Evolutionary conservation across 2,329 filamentous ascomycete genomes (phyloP).

Genomic region (Penicillium decumbens): DNA sequence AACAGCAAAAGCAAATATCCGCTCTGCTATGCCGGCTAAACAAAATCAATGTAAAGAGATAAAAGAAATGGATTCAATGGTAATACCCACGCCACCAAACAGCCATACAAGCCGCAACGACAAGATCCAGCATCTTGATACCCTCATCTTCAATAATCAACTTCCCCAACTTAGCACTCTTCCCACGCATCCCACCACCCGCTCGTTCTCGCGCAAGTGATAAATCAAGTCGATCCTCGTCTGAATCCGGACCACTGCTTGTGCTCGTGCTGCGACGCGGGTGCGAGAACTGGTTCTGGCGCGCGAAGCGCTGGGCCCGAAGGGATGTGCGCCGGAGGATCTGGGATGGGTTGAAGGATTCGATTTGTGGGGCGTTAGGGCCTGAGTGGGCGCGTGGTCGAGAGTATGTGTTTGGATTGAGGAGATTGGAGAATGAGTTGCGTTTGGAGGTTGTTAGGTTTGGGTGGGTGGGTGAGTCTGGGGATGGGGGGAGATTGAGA

Average conservation of each 20-base stretch:
- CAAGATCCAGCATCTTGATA: conserved; percentile 88
- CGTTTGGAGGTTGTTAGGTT: conserved; percentile 26
- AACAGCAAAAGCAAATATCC: not conserved
- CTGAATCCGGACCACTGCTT: conserved; percentile 22
- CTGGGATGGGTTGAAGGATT: conserved; percentile 18
- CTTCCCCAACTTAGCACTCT: conserved; percentile 88
- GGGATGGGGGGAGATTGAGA: not conserved
- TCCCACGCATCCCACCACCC: conserved; percentile 79
- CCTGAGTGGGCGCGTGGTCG: conserved; percentile 28
- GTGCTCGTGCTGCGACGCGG: conserved; percentile 26
- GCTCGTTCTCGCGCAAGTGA: conserved; percentile 76
- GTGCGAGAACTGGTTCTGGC: conserved; percentile 12
- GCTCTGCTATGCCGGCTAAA: conserved; percentile 1
- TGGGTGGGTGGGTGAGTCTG: conserved; percentile 7
- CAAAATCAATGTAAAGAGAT: conserved; percentile 1
- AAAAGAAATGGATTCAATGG: conserved; percentile 25
- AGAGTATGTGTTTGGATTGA: conserved; percentile 29
- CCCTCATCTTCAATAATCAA: conserved; percentile 85
- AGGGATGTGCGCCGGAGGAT: conserved; percentile 29
- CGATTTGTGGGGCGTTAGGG: conserved; percentile 10
- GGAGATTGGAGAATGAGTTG: conserved; percentile 28
- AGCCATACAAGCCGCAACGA: conserved; percentile 86
- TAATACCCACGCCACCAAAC: conserved; percentile 87
- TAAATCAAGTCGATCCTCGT: conserved; percentile 58
- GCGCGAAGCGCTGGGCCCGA: conserved; percentile 16